Evolutionary conservation across 805 yeast species (phyloP).

Genomic region (Blastobotrys terrestris): DNA sequence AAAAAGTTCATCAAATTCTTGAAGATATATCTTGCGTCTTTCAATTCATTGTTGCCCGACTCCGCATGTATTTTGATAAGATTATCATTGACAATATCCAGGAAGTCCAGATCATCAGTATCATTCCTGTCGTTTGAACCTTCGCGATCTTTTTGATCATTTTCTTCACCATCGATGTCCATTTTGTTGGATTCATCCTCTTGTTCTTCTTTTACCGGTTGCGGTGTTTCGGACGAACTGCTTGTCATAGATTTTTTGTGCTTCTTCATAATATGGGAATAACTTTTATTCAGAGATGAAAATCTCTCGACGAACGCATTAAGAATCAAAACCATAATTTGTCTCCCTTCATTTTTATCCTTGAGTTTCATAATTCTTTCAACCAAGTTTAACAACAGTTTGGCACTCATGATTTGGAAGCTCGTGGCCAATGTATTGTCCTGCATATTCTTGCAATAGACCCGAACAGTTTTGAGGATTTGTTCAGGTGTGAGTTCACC

Average conservation of each 20-base stretch:
- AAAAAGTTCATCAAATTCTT: conserved; percentile 84
- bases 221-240: conserved; percentile 9
- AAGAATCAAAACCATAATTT: conserved; percentile 76
- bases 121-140: background rate
- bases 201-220: conserved; percentile 1
- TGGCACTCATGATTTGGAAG: conserved; percentile 96
- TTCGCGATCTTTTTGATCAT: conserved; percentile 6
- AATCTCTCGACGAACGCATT: conserved; percentile 85
- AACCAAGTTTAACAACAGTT: conserved; percentile 75
- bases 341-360: conserved; percentile 75
- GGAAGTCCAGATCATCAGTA: conserved; percentile 29
- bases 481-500: conserved; percentile 74
- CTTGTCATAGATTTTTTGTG: conserved; percentile 44
- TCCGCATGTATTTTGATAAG: conserved; percentile 58
- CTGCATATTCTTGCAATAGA: conserved; percentile 72
- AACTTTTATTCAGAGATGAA: conserved; percentile 64
- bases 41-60: conserved; percentile 39
- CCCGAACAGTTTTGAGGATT: conserved; percentile 78
- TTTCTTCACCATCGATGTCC: conserved; percentile 21
- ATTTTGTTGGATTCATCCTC: conserved; percentile 7
- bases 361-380: conserved; percentile 81
- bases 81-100: conserved; percentile 40
- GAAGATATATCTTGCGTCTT: conserved; percentile 83
- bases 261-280: conserved; percentile 55
- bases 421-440: conserved; percentile 80